Percentiles rank a stretch among this genome's conserved stretches.
phyloP scores from a whole-genome alignment of 768 basidiomycete species.

The Podaxis pistillaris region DNA sequence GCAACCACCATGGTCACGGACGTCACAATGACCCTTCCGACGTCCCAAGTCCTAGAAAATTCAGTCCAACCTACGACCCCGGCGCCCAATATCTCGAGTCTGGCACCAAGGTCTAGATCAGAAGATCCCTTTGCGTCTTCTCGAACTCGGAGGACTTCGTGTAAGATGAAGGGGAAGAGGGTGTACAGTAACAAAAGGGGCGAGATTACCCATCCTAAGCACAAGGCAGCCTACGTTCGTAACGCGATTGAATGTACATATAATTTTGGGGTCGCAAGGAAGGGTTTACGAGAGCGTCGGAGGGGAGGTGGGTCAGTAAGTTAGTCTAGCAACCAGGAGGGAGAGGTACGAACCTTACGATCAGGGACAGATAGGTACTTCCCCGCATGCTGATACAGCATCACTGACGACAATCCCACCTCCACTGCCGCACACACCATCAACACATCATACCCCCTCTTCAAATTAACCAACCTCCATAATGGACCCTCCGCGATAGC shows the following conservation, averaged over 20 bases:
- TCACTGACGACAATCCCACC: background rate
- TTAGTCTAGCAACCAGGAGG: background rate
- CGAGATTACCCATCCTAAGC: background rate
- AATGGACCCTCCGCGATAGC: background rate
- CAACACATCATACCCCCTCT: background rate
- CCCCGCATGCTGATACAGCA: constrained; percentile 1
- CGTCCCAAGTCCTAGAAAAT: background rate
- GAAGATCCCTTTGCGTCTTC: background rate
- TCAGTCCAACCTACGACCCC: background rate
- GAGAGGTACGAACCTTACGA: constrained; percentile 4
- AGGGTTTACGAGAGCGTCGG: too few species aligned
- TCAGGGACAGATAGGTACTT: constrained; percentile 1
- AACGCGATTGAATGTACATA: background rate
- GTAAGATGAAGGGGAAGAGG: background rate
- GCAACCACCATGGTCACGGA: background rate
- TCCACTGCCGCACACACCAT: background rate
- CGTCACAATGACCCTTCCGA: background rate
- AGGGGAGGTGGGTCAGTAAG: too few species aligned
- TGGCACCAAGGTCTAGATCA: background rate
- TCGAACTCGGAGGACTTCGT: background rate
- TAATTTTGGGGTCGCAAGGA: background rate
- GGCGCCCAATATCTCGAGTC: background rate
- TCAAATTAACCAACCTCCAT: background rate
- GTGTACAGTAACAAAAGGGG: background rate
- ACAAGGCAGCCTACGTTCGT: background rate